A percentile compares a stretch with the other conserved stretches of the same genome.
phyloP scores from a whole-genome alignment of 2,329 filamentous ascomycete species.

The Fusarium sp. region DNA sequence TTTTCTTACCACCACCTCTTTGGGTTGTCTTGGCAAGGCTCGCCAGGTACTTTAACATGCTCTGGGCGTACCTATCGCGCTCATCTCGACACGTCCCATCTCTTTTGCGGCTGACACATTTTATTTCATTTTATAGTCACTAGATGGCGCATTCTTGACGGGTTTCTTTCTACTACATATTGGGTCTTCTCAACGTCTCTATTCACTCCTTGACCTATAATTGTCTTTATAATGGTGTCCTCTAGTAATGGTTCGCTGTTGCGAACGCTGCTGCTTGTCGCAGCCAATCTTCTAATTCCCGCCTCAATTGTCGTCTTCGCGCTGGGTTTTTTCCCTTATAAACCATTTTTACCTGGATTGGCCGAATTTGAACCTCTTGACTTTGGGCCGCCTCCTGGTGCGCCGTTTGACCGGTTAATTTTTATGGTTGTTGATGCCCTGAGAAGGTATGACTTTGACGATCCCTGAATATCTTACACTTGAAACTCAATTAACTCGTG shows the following conservation, averaged over 20 bases:
- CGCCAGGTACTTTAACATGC: slow-evolving; percentile 11
- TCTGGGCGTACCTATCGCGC: slow-evolving; percentile 25
- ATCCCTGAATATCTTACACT: slow-evolving; percentile 1
- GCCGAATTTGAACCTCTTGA: slow-evolving; percentile 75
- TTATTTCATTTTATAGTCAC: slow-evolving; percentile 14
- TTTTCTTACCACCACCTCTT: slow-evolving; percentile 37
- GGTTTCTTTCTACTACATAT: slow-evolving; percentile 12
- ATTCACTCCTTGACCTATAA: slow-evolving; percentile 32
- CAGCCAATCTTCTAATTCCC: slow-evolving; percentile 84
- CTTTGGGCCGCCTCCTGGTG: slow-evolving; percentile 70
- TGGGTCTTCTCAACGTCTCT: slow-evolving; percentile 10
- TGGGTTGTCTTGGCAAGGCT: slow-evolving; percentile 47
- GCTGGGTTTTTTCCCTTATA: slow-evolving; percentile 96
- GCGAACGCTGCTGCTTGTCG: slow-evolving; percentile 65
- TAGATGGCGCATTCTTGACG: slow-evolving; percentile 39
- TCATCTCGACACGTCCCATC: slow-evolving; percentile 49
- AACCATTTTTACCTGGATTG: slow-evolving; percentile 89
- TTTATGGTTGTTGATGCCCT: slow-evolving; percentile 99
- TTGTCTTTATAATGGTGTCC: slow-evolving; percentile 45
- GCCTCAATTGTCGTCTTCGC: slow-evolving; percentile 84
- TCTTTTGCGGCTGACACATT: slow-evolving; percentile 31
- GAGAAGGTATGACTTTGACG: slow-evolving; percentile 73
- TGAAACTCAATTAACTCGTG: slow-evolving; percentile 42
- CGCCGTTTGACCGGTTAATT: slow-evolving; percentile 88
- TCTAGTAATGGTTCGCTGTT: slow-evolving; percentile 46